Evolutionary conservation across 1,284 basidiomycete species (phyloP), one percentile per base, ranked within the genome.

Genomic region (Xerocomus nothofagi): DNA sequence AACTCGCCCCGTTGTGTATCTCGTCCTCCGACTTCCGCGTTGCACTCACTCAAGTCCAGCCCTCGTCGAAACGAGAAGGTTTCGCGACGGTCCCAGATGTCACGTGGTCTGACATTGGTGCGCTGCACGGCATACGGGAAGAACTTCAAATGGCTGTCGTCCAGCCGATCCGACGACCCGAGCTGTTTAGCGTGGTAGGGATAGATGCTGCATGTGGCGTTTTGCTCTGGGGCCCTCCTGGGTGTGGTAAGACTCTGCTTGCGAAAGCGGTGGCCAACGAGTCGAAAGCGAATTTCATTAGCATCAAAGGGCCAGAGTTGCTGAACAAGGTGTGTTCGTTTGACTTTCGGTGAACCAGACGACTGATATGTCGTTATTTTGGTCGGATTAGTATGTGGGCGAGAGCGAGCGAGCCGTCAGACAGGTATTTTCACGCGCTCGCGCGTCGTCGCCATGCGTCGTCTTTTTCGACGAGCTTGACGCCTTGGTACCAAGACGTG

Each of bases 251-350:
- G 73, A 99, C 96, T 0, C 67, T 98, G 18, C 74, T 98, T 7
- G 96, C 96, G 1, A 98, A 98, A 69, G 96, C 96, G 0, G 95
- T 98, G 2, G 96, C 96, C 9, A 98, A 94, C 69, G 95, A 98
- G 71, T 89, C 84, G 47, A 76, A 83, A 50, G 96, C 95, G 21
- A 98, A 96, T 71, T 98, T 98, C 60, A 98, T 99, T 62, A 93
- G 90, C 59, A 91, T 99, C 49, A 99, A 98, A 65, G 97, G 96
- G 0, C 96, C 96, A 0, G 96, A 99, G 66, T 66, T 99, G 52
- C 75, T 99, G 55, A 98, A 98, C 75, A 98, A 98, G 80, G 92
- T 89, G 52, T 6, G 47, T 36, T 17, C 7, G n/a, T 50, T 36
- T 5, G n/a, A n/a, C n/a, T 42, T 3, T n/a, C 27, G 31, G 27